phyloP scores from a whole-genome alignment of 805 yeast genomes.

The Myxozyma vanderwaltii region DNA sequence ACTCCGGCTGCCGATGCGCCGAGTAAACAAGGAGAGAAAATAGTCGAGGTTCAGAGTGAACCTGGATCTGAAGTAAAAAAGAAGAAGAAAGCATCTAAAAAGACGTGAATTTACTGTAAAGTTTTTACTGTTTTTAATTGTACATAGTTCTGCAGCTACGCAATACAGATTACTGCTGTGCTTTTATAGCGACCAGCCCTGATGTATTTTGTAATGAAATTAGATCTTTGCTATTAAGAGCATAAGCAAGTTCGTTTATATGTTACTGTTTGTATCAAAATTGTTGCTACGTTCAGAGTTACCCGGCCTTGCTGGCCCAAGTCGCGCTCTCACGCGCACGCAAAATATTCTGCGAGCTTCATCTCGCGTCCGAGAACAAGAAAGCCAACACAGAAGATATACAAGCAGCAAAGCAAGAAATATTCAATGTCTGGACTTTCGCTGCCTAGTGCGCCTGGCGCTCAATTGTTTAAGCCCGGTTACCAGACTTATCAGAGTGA shows the following conservation, averaged over 20 bases:
- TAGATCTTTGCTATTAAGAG: neutral
- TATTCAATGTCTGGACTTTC: slow-evolving; percentile 72
- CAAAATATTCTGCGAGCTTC: slow-evolving; percentile 19
- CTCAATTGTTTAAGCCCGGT: slow-evolving; percentile 95
- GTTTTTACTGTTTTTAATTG: no score
- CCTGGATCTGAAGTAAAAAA: neutral
- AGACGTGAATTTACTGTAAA: neutral
- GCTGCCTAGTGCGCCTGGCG: slow-evolving; percentile 88
- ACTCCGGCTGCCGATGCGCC: no score
- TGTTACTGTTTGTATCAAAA: no score
- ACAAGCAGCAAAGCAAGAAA: neutral
- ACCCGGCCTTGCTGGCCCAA: slow-evolving; percentile 3
- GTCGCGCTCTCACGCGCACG: slow-evolving; percentile 8
- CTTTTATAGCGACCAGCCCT: no score
- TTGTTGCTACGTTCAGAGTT: no score
- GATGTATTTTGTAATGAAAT: neutral
- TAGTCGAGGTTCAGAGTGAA: neutral
- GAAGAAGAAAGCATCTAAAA: slow-evolving; percentile 6
- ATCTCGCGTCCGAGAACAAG: neutral
- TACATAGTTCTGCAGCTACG: no score
- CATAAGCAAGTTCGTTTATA: neutral
- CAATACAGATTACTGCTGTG: no score
- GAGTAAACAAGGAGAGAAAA: neutral
- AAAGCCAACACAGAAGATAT: no score
- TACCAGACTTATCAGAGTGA: slow-evolving; percentile 82